A percentile compares a stretch with the other conserved stretches of the same genome.
Conservation (phyloP, 371 early-diverging fungal genomes). For the Polyrhizophydium stewartii region DNA sequence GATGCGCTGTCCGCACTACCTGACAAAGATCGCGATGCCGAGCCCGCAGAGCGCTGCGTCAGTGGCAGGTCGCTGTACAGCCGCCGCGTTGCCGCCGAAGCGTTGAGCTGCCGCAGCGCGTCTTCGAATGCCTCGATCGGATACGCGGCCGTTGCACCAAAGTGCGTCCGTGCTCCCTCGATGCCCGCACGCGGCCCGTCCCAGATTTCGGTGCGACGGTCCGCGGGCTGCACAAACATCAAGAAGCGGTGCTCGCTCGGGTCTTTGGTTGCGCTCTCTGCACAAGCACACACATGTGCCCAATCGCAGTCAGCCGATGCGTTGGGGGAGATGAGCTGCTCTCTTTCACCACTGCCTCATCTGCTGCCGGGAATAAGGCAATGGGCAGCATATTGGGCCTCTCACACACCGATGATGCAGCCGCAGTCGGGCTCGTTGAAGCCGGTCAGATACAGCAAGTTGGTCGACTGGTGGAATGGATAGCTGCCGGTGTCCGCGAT, state of each 20-base stretch:
- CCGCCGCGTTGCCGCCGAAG: neutral
- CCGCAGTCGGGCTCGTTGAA: conserved; percentile 83
- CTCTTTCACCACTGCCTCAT: neutral
- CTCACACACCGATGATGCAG: conserved; percentile 58
- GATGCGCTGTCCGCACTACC: no score
- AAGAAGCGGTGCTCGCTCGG: conserved; percentile 77
- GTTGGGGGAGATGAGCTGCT: neutral
- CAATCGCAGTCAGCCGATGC: neutral
- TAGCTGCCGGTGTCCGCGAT: conserved; percentile 44
- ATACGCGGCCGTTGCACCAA: conserved; percentile 79
- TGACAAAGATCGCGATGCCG: no score
- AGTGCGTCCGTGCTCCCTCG: conserved; percentile 68
- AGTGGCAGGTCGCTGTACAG: conserved; percentile 31
- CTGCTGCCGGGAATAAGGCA: no score
- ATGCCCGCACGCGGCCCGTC: conserved; percentile 88
- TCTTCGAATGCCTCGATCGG: neutral
- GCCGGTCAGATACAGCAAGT: conserved; percentile 83
- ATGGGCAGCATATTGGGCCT: no score
- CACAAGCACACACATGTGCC: neutral
- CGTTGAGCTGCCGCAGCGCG: neutral
- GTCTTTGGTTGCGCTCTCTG: neutral
- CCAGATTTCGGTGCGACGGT: conserved; percentile 78
- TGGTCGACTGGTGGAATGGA: conserved; percentile 90
- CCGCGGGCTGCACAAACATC: conserved; percentile 79
- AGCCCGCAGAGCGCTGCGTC: neutral